phyloP scores from a whole-genome alignment of 768 basidiomycete genomes.

The Piloderma croceum region DNA sequence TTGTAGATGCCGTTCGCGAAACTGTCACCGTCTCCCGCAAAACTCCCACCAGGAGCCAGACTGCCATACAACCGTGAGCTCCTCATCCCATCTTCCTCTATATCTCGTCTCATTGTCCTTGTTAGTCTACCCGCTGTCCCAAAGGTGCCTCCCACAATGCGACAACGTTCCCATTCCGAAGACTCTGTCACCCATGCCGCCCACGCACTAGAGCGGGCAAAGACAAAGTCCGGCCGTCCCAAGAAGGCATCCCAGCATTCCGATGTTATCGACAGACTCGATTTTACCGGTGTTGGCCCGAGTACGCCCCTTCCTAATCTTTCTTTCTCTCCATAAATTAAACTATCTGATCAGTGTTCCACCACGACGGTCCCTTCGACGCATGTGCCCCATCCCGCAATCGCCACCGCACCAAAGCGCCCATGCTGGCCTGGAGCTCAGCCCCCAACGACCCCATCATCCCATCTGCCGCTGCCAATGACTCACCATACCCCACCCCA shows the following conservation, averaged over 20 bases:
- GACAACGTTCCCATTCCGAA: constrained; percentile 45
- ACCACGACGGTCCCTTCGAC: constrained; percentile 90
- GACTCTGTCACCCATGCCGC: constrained; percentile 39
- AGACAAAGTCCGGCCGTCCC: constrained; percentile 46
- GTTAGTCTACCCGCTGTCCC: constrained; percentile 14
- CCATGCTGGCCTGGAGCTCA: constrained; percentile 72
- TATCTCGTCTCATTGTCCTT: constrained; percentile 27
- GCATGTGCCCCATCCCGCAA: constrained; percentile 90
- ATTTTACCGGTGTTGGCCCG: constrained; percentile 78
- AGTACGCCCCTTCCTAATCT: constrained; percentile 45
- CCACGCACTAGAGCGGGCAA: constrained; percentile 40
- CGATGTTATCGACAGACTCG: constrained; percentile 86
- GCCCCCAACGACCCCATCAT: constrained; percentile 22
- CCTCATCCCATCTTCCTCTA: constrained; percentile 7
- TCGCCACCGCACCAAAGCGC: constrained; percentile 70
- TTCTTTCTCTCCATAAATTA: constrained; percentile 3
- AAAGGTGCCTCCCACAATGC: constrained; percentile 18
- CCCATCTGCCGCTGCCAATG: constrained; percentile 34
- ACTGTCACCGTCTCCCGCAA: constrained; percentile 52
- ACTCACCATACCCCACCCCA: constrained; percentile 48
- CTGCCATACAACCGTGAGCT: constrained; percentile 34
- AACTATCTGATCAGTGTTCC: constrained; percentile 57
- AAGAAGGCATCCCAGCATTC: constrained; percentile 79
- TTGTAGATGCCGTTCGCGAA: constrained; percentile 63
- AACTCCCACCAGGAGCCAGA: constrained; percentile 36